Evolutionary conservation across 148 eudicot genomes (phyloP), one percentile per base, ranked within the genome.

Genomic region (Amaranthus cruentus): DNA sequence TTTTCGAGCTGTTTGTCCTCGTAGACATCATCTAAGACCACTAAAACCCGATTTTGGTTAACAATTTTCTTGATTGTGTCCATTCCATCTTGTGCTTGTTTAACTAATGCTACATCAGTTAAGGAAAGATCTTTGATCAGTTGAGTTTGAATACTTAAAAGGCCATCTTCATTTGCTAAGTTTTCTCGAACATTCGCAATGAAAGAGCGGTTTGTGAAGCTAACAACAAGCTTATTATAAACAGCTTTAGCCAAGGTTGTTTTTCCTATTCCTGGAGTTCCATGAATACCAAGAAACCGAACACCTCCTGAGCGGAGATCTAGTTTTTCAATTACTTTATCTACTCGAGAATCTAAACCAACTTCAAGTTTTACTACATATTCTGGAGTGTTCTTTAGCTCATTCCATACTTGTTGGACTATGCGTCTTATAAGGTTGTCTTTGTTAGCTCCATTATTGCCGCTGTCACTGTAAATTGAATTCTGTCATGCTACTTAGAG

Each of bases 201-300:
- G 76, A 85, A 85, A 69, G 85, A 66, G 15, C 89, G 89, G 48
- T 54, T 58, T 65, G 72, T 75, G 61, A 87, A 89, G 28, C 62
- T 67, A 66, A 44, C 61, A 6, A 77, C 76, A 7, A 89, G 87
- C 79, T 79, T 82, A 79, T 85, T 89, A 68, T 73, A 89, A 44
- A 80, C 77, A 12, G 90, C 86, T 78, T 87, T 89, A 47, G 90
- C 88, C 57, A 89, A 75, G 67, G 93, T 89, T 55, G 92, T 88
- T 80, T 88, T 88, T 55, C 92, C 92, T 75, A 88, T 78, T 52
- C 92, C 92, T 52, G 88, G 89, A 53, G 78, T 74, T 21, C 93
- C 93, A 59, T 79, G 87, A 50, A 89, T 49, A 68, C 87, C 85
- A 43, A 89, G 73, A 77, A 81, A 80, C 55, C 51, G 66, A 55